Conservation (phyloP, 768 basidiomycete species). For the Amanita jacksonii region DNA sequence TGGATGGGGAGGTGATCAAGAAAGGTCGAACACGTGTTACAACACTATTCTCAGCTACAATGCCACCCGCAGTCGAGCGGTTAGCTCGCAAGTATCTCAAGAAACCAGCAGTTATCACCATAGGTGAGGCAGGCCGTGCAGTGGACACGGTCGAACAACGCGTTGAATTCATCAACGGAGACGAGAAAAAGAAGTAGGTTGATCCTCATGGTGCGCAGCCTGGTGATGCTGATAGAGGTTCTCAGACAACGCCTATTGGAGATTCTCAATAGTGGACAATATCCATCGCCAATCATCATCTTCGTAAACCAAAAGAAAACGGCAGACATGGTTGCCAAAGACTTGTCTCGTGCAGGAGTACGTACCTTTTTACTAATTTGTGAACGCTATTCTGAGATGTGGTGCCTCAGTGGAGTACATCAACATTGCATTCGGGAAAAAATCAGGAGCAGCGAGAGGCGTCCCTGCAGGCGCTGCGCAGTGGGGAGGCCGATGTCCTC, state of each 20-base stretch:
- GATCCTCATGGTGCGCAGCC: background rate
- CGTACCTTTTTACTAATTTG: constrained; percentile 21
- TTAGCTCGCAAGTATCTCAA: constrained; percentile 90
- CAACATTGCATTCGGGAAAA: constrained; percentile 95
- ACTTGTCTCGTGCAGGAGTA: constrained; percentile 82
- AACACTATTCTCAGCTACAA: constrained; percentile 95
- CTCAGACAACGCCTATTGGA: constrained; percentile 76
- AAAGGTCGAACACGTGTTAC: constrained; percentile 86
- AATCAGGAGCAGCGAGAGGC: constrained; percentile 97
- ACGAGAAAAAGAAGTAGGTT: constrained; percentile 95
- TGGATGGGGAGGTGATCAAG: constrained; percentile 59
- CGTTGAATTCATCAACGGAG: constrained; percentile 86
- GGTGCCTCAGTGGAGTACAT: constrained; percentile 66
- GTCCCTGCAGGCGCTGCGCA: constrained; percentile 76
- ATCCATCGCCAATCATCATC: constrained; percentile 88
- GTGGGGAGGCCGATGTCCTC: constrained; percentile 78
- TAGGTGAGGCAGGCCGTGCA: constrained; percentile 95
- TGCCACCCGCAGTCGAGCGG: constrained; percentile 96
- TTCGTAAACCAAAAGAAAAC: constrained; percentile 99
- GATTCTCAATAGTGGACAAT: constrained; percentile 81
- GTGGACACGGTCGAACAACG: constrained; percentile 97
- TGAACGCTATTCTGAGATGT: too few species aligned
- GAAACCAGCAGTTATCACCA: constrained; percentile 91
- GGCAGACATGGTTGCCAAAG: constrained; percentile 95
- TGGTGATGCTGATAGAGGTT: constrained; percentile 6